Conservation (phyloP, 768 basidiomycete species). For the Russula compacta region DNA sequence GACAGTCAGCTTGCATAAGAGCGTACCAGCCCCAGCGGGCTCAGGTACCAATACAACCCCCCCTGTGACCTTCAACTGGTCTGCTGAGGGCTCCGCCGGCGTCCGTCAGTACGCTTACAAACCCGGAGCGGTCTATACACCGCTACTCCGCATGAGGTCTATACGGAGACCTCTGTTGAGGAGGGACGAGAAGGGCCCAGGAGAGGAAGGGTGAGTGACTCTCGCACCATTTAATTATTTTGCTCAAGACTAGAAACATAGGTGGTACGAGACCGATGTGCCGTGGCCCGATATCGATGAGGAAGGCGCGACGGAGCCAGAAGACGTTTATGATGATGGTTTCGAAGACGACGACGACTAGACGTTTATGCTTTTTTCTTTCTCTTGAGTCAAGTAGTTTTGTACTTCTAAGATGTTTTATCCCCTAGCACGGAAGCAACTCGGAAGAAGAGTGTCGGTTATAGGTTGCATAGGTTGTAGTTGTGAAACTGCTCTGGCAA, state of each 20-base stretch:
- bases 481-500: too few relatives aligned
- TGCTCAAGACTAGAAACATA: not conserved
- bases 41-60: not conserved
- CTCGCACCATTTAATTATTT: not conserved
- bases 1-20: not conserved
- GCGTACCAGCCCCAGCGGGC: not conserved
- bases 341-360: not conserved
- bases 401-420: too few relatives aligned
- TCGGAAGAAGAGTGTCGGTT: too few relatives aligned
- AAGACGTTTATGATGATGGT: not conserved
- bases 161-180: not conserved
- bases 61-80: not conserved
- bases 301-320: slow-evolving; percentile 4
- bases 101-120: slow-evolving; percentile 2
- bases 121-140: not conserved
- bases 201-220: not conserved
- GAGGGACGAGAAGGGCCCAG: not conserved
- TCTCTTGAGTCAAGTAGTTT: too few relatives aligned
- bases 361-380: too few relatives aligned
- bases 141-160: not conserved
- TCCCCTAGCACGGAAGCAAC: too few relatives aligned
- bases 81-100: not conserved
- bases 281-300: slow-evolving; percentile 10
- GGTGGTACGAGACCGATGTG: slow-evolving; percentile 7
- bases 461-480: too few relatives aligned